Conservation (phyloP, 2,329 filamentous ascomycete genomes). For the Tolypocladium pustulatum region DNA sequence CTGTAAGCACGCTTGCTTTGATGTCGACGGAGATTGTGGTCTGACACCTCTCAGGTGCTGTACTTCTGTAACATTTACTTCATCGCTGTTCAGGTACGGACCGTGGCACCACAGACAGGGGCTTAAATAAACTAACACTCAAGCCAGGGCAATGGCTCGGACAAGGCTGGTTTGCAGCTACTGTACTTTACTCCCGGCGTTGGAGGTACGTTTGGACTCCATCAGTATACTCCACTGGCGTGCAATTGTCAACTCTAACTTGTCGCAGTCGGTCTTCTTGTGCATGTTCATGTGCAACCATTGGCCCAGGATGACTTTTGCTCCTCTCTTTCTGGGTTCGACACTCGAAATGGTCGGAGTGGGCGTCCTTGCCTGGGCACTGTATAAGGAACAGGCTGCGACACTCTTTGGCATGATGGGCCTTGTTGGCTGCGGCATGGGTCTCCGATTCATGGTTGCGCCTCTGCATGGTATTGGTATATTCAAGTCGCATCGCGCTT, state of each 20-base stretch:
- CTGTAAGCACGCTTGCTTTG: slow-evolving; percentile 18
- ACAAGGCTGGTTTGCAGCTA: slow-evolving; percentile 44
- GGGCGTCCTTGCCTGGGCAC: slow-evolving; percentile 45
- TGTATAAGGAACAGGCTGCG: slow-evolving; percentile 34
- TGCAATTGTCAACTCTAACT: too few species aligned
- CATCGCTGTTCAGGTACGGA: slow-evolving; percentile 38
- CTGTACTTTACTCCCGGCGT: slow-evolving; percentile 56
- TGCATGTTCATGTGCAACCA: slow-evolving; percentile 50
- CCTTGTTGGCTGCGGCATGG: slow-evolving; percentile 51
- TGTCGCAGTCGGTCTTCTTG: slow-evolving; percentile 40
- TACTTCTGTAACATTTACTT: slow-evolving; percentile 64
- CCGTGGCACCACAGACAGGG: background rate
- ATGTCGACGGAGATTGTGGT: too few species aligned
- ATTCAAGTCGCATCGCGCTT: slow-evolving; percentile 46
- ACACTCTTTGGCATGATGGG: slow-evolving; percentile 58
- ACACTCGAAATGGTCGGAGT: slow-evolving; percentile 48
- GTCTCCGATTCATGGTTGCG: slow-evolving; percentile 54
- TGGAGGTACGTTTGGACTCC: slow-evolving; percentile 28
- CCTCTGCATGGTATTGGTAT: slow-evolving; percentile 53
- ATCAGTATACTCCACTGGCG: background rate
- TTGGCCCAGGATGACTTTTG: slow-evolving; percentile 52
- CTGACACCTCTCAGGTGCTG: slow-evolving; percentile 32
- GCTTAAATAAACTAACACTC: background rate
- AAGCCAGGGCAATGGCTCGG: slow-evolving; percentile 33
- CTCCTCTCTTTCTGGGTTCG: slow-evolving; percentile 44